Percentiles rank a stretch among this genome's conserved stretches.
phyloP scores from a whole-genome alignment of 768 basidiomycete genomes.

The Tylopilus felleus region DNA sequence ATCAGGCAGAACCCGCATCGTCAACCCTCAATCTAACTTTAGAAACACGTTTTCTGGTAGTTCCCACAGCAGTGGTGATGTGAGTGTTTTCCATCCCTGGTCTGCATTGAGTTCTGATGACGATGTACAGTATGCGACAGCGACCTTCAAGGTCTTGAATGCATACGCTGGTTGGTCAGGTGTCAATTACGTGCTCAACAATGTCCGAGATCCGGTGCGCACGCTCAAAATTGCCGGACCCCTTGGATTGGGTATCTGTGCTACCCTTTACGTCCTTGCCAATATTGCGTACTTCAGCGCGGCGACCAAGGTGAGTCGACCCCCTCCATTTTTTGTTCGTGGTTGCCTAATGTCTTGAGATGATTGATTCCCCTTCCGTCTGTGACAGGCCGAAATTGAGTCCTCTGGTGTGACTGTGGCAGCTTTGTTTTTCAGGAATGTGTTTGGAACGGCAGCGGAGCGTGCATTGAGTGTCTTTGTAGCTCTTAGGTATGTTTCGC shows the following conservation, averaged over 20 bases:
- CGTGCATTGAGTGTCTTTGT: conserved; percentile 53
- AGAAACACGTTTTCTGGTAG: conserved; percentile 54
- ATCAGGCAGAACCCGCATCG: conserved; percentile 51
- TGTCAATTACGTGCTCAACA: conserved; percentile 47
- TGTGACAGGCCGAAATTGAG: conserved; percentile 40
- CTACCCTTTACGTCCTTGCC: conserved; percentile 50
- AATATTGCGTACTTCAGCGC: conserved; percentile 56
- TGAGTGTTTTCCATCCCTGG: conserved; percentile 8
- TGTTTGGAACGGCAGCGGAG: conserved; percentile 52
- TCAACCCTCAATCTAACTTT: conserved; percentile 58
- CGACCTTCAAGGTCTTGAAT: conserved; percentile 55
- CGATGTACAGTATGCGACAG: conserved; percentile 50
- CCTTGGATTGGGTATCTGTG: conserved; percentile 52
- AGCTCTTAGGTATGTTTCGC: conserved; percentile 43
- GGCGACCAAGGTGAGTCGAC: conserved; percentile 17
- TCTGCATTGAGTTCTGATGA: not conserved
- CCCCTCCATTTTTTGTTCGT: not conserved
- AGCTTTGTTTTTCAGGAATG: conserved; percentile 54
- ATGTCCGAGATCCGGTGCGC: conserved; percentile 52
- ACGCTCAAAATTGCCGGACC: conserved; percentile 63
- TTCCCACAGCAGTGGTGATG: conserved; percentile 49
- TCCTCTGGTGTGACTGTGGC: conserved; percentile 54
- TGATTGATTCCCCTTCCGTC: not conserved
- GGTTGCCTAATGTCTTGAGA: not conserved
- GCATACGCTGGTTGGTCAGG: conserved; percentile 52